Evolutionary conservation across 1,284 basidiomycete genomes (phyloP), one percentile per base, ranked within the genome.

Genomic region (Fomitopsis schrenkii): DNA sequence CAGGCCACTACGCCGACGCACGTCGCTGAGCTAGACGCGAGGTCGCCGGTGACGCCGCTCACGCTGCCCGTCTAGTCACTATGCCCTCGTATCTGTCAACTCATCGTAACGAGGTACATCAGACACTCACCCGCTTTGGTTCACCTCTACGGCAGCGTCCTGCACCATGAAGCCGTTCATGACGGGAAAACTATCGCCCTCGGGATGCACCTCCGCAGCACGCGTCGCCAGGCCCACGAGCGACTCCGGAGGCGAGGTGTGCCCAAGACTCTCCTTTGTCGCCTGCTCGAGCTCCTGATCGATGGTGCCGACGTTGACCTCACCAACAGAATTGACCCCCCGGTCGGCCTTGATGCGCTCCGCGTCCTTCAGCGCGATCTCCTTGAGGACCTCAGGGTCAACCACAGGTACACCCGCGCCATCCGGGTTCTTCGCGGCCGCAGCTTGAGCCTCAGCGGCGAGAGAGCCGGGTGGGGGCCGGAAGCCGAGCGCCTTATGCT

Each of bases 401-500:
- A 72, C 60, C 2, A 52, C 61, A 2, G 62, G 62, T 5, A 64
- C 30, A 38, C 69, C 70, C 17, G 69, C 48, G 30, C 67, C 66
- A 0, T 66, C 58, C 6, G 72, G 71, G 58, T 72, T 68, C 58
- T 68, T 73, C 4, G 75, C 71, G 5, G 75, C 73, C 8, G 62
- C 66, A 3, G 69, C 67, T 54, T 72, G 72, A 14, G 74, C 74
- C 55, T 71, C 69, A 0, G 74, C 71, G 0, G 74, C 73, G 38
- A 74, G 69, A 12, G 74, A 75, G 42, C 71, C 72, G 0, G 70
- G 66, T n/a, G 75, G 75, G 12, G 74, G 73, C 14, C 72, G 71
- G 66, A 74, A 75, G 1, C 72, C 73, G 1, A 76, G 70, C 4
- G 72, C 74, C 56, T 71, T 72, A 64, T 75, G 74, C 60, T 76